These are phyloP conservation scores for Agrocybe praecox DNA, from an alignment of 768 basidiomycete species.

Conservation along the genomic window DNA sequence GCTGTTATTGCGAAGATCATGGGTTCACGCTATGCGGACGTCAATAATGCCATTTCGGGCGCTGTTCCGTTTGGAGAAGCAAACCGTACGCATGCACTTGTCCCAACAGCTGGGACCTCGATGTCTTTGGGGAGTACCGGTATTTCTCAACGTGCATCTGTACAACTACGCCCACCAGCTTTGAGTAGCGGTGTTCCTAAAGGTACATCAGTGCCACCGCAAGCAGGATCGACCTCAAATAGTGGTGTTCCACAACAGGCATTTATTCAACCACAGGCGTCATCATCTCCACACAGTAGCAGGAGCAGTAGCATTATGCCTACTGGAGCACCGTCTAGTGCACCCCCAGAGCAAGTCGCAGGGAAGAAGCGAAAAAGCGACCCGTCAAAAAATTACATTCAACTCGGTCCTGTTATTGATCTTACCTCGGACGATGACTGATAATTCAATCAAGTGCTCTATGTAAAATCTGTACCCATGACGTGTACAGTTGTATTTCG, in stretches of 20 bases:
- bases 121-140: not conserved
- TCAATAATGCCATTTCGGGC: constrained; percentile 27
- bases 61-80: constrained; percentile 17
- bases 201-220: too few relatives aligned
- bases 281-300: not conserved
- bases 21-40: constrained; percentile 31
- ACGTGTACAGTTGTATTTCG: too few relatives aligned
- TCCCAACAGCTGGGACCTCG: not conserved
- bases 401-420: constrained; percentile 23
- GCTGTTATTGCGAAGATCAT: constrained; percentile 26
- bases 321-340: not conserved
- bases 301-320: not conserved
- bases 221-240: too few relatives aligned
- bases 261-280: too few relatives aligned
- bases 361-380: constrained; percentile 22
- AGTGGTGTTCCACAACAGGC: too few relatives aligned
- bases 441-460: constrained; percentile 13
- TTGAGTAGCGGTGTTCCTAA: too few relatives aligned
- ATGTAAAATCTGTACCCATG: not conserved
- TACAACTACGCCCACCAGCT: too few relatives aligned
- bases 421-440: constrained; percentile 20
- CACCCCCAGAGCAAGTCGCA: not conserved
- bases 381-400: not conserved
- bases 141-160: too few relatives aligned
- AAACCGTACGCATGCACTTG: not conserved